A percentile compares a stretch with the other conserved stretches of the same genome.
These are phyloP conservation scores for Penicillium oxalicum DNA, from an alignment of 2,329 filamentous ascomycete genomes.

Conservation along the genomic window DNA sequence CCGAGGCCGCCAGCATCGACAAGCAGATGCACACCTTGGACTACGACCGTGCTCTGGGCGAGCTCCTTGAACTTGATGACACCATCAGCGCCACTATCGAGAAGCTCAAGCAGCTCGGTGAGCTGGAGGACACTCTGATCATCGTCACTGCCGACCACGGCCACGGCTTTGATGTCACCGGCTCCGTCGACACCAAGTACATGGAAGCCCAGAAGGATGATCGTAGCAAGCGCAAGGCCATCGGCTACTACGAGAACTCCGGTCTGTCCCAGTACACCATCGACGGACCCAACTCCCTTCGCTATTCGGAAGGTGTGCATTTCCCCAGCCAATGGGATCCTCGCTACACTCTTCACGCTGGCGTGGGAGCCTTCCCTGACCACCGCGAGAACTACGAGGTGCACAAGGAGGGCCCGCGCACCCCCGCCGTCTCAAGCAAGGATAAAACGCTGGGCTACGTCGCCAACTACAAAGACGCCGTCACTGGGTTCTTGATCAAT, in stretches of 20 bases:
- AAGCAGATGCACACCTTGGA: conserved; percentile 86
- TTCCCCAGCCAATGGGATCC: conserved; percentile 84
- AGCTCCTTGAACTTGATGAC: conserved; percentile 80
- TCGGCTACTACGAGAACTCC: conserved; percentile 67
- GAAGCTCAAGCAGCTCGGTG: conserved; percentile 60
- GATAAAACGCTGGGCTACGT: conserved; percentile 55
- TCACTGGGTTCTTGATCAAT: conserved; percentile 65
- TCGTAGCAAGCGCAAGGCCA: conserved; percentile 67
- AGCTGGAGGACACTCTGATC: conserved; percentile 69
- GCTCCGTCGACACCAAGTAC: conserved; percentile 74
- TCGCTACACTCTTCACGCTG: conserved; percentile 71
- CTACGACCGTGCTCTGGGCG: conserved; percentile 78
- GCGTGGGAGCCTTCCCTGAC: conserved; percentile 66
- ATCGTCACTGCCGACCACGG: conserved; percentile 83
- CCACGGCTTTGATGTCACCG: conserved; percentile 83
- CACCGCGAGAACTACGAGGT: conserved; percentile 70
- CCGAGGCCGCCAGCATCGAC: conserved; percentile 77
- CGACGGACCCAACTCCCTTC: conserved; percentile 51
- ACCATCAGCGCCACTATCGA: conserved; percentile 69
- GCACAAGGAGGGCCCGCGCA: conserved; percentile 59
- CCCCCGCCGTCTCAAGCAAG: conserved; percentile 51
- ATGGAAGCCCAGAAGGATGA: conserved; percentile 58
- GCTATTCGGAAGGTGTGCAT: conserved; percentile 65
- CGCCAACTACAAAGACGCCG: conserved; percentile 61
- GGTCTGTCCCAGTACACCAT: conserved; percentile 70